Evolutionary conservation across 345 rosid species (phyloP).

Genomic region (Salix suchowensis): DNA sequence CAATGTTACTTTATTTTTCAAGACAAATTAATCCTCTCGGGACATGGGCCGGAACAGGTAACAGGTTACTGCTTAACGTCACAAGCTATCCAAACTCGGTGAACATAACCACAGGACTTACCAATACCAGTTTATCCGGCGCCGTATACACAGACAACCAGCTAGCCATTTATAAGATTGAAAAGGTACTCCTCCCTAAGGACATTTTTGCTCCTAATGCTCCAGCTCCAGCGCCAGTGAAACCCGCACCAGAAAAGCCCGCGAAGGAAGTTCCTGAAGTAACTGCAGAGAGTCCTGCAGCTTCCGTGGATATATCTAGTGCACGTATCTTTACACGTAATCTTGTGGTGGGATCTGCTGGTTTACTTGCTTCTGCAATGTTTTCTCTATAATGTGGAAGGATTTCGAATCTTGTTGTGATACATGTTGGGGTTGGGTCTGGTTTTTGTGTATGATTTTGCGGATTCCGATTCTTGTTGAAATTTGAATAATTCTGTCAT

Average conservation of each 20-base stretch:
- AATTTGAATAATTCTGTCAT: neutral
- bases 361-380: neutral
- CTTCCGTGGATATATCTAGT: neutral
- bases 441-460: neutral
- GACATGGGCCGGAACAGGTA: neutral
- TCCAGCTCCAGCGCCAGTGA: neutral
- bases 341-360: neutral
- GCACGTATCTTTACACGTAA: neutral
- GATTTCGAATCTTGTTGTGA: neutral
- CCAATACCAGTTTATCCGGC: neutral
- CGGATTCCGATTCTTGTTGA: neutral
- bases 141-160: neutral
- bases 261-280: neutral
- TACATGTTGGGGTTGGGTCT: neutral
- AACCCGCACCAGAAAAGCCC: neutral
- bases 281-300: neutral
- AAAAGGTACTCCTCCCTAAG: neutral
- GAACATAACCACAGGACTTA: neutral
- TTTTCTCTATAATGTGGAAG: neutral
- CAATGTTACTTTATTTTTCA: neutral
- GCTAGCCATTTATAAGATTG: neutral
- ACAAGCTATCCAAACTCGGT: neutral
- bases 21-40: neutral
- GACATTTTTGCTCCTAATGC: neutral
- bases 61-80: neutral